phyloP scores from a whole-genome alignment of 108 stramenopile genomes.

The Cyclotella baltica region DNA sequence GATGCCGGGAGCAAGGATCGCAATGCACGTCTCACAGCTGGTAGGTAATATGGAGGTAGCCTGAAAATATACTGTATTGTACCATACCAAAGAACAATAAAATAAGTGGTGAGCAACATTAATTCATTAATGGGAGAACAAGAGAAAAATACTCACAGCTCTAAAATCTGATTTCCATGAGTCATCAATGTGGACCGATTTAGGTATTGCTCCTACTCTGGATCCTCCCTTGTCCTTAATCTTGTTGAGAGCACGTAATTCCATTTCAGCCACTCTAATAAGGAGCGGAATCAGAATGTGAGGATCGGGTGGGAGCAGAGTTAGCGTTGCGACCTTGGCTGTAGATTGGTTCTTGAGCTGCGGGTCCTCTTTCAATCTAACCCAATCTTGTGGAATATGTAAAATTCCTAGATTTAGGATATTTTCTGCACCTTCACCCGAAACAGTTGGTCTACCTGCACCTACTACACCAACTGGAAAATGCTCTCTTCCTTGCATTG shows the following conservation, averaged over 20 bases:
- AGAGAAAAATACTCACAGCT: conserved; percentile 19
- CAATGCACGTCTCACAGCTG: conserved; percentile 63
- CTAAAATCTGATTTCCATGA: conserved; percentile 78
- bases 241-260: conserved; percentile 71
- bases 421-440: conserved; percentile 59
- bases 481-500: conserved; percentile 53
- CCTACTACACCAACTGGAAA: conserved; percentile 76
- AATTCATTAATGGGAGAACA: no score
- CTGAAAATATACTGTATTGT: conserved; percentile 61
- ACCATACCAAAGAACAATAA: no score
- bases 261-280: conserved; percentile 70
- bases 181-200: conserved; percentile 69
- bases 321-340: conserved; percentile 65
- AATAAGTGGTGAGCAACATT: no score
- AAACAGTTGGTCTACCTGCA: conserved; percentile 64
- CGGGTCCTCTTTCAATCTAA: conserved; percentile 28
- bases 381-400: conserved; percentile 62
- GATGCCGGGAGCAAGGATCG: conserved; percentile 69
- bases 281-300: conserved; percentile 81
- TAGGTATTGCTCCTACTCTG: conserved; percentile 34
- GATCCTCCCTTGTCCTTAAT: conserved; percentile 38
- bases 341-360: conserved; percentile 10
- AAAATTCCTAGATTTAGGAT: conserved; percentile 79
- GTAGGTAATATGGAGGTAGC: conserved; percentile 78
- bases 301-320: conserved; percentile 83